These are phyloP conservation scores for Rubus parviflorus DNA, from an alignment of 306 rosid genomes.

Conservation along the genomic window DNA sequence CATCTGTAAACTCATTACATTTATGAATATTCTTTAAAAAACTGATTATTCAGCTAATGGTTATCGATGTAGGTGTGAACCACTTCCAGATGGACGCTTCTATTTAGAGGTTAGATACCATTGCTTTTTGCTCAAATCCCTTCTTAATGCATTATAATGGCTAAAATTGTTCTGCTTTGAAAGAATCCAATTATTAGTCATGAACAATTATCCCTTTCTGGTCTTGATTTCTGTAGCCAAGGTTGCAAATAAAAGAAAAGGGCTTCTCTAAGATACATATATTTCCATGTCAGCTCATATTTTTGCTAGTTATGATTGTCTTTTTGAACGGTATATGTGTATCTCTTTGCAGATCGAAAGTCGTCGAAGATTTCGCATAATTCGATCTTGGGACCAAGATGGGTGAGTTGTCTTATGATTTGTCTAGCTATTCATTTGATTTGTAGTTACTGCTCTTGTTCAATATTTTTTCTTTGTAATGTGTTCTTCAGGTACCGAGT, in stretches of 20 bases:
- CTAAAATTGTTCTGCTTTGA: conserved; percentile 2
- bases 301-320: not conserved
- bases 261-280: not conserved
- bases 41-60: not conserved
- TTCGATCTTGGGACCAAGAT: conserved; percentile 87
- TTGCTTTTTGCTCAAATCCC: conserved; percentile 2
- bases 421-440: conserved; percentile 20
- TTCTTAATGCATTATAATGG: conserved; percentile 1
- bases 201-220: not conserved
- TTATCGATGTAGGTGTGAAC: conserved; percentile 75
- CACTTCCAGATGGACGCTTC: conserved; percentile 97
- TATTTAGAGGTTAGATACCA: conserved; percentile 74
- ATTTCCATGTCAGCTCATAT: not conserved
- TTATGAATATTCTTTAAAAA: not conserved
- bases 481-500: conserved; percentile 76
- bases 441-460: conserved; percentile 4
- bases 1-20: conserved; percentile 1
- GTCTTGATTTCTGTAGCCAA: not conserved
- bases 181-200: not conserved
- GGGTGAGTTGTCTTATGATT: conserved; percentile 56
- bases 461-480: conserved; percentile 25
- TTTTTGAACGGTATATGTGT: not conserved
- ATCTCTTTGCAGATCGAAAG: conserved; percentile 73
- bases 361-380: conserved; percentile 71
- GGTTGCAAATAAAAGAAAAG: not conserved